Evolutionary conservation across 441 rosid species (phyloP).

Genomic region (Mallotus japonicus): DNA sequence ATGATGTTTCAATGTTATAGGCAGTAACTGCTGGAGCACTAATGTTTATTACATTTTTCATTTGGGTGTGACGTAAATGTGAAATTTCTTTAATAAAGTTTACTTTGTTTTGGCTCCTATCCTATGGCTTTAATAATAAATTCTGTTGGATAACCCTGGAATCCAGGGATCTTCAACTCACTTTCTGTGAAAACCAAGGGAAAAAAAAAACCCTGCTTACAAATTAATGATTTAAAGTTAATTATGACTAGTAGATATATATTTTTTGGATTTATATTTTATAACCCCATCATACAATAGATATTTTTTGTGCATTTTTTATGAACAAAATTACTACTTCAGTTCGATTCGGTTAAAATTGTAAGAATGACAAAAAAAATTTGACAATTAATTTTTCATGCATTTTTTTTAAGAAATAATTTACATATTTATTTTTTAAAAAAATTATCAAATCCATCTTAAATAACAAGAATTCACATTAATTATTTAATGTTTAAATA

Average conservation of each 20-base stretch:
- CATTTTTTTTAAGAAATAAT: too few species aligned
- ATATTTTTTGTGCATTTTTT: too few species aligned
- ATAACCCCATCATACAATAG: too few species aligned
- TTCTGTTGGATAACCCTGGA: constrained; percentile 2
- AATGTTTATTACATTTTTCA: too few species aligned
- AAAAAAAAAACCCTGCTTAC: not conserved
- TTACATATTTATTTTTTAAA: too few species aligned
- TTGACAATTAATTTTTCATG: too few species aligned
- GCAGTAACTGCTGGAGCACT: constrained; percentile 3
- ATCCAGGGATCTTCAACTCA: constrained; percentile 13
- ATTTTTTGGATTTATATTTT: not conserved
- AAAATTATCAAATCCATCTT: too few species aligned
- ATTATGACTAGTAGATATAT: not conserved
- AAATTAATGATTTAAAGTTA: not conserved
- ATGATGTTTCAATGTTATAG: not conserved
- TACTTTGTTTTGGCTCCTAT: not conserved
- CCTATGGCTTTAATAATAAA: not conserved
- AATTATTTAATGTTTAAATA: too few species aligned
- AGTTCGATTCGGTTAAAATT: too few species aligned
- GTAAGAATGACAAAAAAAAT: too few species aligned
- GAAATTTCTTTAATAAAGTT: constrained; percentile 9
- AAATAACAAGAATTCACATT: too few species aligned
- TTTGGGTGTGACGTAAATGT: not conserved
- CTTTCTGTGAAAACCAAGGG: constrained; percentile 8
- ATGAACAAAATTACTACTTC: too few species aligned